Evolutionary conservation across 2,329 filamentous ascomycete species (phyloP), one percentile per base, ranked within the genome.

Genomic region (Sphaerulina vaccinii): DNA sequence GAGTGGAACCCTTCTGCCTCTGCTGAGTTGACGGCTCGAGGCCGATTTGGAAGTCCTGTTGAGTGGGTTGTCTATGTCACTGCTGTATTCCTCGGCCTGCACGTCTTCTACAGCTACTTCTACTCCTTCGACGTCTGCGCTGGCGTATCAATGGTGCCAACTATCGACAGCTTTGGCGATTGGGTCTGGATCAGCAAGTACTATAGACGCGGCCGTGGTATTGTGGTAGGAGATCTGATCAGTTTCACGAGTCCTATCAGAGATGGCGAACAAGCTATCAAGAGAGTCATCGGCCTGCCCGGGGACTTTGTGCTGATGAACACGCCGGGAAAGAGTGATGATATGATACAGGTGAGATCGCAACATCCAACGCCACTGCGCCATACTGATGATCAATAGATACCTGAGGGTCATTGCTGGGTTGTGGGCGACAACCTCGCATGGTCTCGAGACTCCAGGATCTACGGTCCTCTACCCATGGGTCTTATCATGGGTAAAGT

Each of bases 401-500:
- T 99, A 13, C 93, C 93, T 0, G 78, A 87, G 65, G 93, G 93
- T 1, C 93, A 99, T 75, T 95, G 90, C 64, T 97, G 90, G 83
- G 75, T 96, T 5, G 82, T 84, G 2, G 93, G 93, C 2, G 93
- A 99, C 70, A 97, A 97, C 70, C 67, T 96, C 55, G 78, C 83
- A 2, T 86, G 82, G 64, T 96, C 90, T 19, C 77, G 89, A 58
- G 93, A 99, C 74, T 96, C 90, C 37, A 83, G 93, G 56, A 77
- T 84, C 35, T 96, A 87, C 73, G 93, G 93, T 0, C 90, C 93
- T 0, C 69, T 99, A 22, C 93, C 93, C 0, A 74, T 99, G 65
- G 92, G 83, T 1, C 74, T 99, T 57, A 81, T 99, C 38, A 84
- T 80, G 62, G 90, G 90, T 40, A 97, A 95, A 68, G 84, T 93